phyloP scores from a whole-genome alignment of 805 yeast genomes.

The Suhomyces vadensis region DNA sequence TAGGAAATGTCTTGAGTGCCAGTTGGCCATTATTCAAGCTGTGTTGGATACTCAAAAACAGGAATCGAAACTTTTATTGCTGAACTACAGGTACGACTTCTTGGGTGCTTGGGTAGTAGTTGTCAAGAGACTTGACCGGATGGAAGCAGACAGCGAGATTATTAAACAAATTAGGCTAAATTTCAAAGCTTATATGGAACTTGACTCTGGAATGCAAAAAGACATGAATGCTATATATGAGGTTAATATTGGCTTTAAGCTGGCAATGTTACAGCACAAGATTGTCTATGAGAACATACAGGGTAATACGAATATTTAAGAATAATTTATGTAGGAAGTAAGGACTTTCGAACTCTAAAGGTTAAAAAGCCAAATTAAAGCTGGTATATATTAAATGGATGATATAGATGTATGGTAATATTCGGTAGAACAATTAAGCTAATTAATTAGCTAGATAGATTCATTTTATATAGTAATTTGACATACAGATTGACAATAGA shows the following conservation, averaged over 20 bases:
- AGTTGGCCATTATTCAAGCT: constrained; percentile 17
- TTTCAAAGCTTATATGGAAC: not conserved
- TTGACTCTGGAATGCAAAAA: not conserved
- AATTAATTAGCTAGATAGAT: no score
- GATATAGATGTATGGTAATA: no score
- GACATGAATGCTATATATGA: not conserved
- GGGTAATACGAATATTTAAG: not conserved
- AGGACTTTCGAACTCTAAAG: no score
- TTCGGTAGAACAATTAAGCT: no score
- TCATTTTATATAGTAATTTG: no score
- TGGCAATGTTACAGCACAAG: not conserved
- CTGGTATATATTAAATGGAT: no score
- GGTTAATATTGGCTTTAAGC: not conserved
- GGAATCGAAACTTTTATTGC: constrained; percentile 20
- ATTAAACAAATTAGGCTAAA: not conserved
- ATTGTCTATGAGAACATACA: not conserved
- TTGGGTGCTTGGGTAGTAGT: constrained; percentile 38
- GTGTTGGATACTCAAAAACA: constrained; percentile 16
- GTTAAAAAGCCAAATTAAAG: no score
- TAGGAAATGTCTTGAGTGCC: constrained; percentile 24
- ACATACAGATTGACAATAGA: no score
- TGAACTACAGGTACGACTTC: constrained; percentile 34
- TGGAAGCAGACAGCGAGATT: not conserved
- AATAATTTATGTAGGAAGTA: no score
- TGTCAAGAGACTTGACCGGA: constrained; percentile 10